Evolutionary conservation across 768 basidiomycete genomes (phyloP).

Genomic region (Trametes meyenii): DNA sequence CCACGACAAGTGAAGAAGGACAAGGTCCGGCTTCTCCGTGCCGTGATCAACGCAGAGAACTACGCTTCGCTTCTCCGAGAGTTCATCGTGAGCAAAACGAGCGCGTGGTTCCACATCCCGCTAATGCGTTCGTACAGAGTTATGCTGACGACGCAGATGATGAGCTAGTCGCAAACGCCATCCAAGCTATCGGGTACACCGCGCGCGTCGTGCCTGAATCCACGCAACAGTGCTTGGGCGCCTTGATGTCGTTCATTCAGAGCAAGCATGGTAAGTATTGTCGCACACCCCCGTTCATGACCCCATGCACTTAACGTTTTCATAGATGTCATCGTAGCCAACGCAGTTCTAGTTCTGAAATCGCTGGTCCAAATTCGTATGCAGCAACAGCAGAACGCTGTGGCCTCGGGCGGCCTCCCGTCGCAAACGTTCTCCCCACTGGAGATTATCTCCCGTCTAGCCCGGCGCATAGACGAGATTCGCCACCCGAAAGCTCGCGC

Average conservation of each 20-base stretch:
- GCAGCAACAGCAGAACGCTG: constrained; percentile 34
- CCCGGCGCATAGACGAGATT: constrained; percentile 77
- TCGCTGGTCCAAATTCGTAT: constrained; percentile 76
- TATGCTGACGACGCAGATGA: constrained; percentile 83
- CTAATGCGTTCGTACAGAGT: constrained; percentile 50
- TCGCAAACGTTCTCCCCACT: constrained; percentile 44
- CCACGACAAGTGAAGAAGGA: constrained; percentile 63
- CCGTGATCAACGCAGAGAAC: constrained; percentile 66
- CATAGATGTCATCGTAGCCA: constrained; percentile 74
- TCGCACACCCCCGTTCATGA: not conserved
- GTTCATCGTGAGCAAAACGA: constrained; percentile 63
- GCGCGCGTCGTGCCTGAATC: constrained; percentile 71
- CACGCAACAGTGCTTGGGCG: constrained; percentile 69
- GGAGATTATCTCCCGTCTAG: constrained; percentile 77
- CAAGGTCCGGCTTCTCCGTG: constrained; percentile 77
- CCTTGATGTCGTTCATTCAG: constrained; percentile 80
- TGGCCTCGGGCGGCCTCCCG: constrained; percentile 22
- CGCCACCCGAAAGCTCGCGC: constrained; percentile 80
- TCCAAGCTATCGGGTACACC: constrained; percentile 78
- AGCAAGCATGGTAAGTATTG: constrained; percentile 57
- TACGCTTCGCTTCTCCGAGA: constrained; percentile 76
- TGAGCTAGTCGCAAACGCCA: constrained; percentile 66
- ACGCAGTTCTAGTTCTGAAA: constrained; percentile 85
- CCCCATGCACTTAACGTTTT: not conserved
- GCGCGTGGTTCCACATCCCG: not conserved